Evolutionary conservation across 192 early-diverging fungal genomes (phyloP).

Genomic region (Backusella australiensis): DNA sequence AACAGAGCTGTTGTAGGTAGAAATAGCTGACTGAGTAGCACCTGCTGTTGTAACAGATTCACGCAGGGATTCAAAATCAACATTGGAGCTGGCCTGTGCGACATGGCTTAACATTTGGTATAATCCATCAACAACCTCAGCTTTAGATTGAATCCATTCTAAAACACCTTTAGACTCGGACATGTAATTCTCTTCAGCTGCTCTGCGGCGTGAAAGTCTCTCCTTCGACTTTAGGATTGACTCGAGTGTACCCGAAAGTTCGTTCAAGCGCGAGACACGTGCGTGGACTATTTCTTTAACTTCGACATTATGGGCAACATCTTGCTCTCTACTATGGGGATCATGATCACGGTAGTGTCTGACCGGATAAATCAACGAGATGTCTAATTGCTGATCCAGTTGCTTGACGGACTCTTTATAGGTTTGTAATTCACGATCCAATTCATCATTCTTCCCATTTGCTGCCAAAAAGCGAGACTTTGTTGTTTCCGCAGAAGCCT

Average conservation of each 20-base stretch:
- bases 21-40: constrained; percentile 13
- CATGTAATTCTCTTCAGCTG: constrained; percentile 14
- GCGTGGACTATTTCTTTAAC: constrained; percentile 13
- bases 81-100: neutral
- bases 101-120: neutral
- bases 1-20: constrained; percentile 9
- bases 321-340: neutral
- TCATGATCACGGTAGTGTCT: constrained; percentile 1
- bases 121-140: neutral
- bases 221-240: constrained; percentile 24
- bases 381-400: neutral
- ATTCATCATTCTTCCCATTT: neutral
- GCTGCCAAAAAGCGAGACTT: constrained; percentile 12
- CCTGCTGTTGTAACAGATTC: constrained; percentile 3
- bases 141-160: constrained; percentile 22
- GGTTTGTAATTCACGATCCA: neutral
- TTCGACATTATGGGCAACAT: constrained; percentile 11
- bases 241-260: constrained; percentile 17
- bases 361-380: neutral
- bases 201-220: constrained; percentile 22
- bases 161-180: constrained; percentile 15
- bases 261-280: constrained; percentile 13
- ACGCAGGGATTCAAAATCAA: neutral
- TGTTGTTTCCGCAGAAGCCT: constrained; percentile 12
- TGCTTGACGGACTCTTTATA: neutral